Conservation (phyloP, 2,329 filamentous ascomycete species). For the Anthostomella pinea region DNA sequence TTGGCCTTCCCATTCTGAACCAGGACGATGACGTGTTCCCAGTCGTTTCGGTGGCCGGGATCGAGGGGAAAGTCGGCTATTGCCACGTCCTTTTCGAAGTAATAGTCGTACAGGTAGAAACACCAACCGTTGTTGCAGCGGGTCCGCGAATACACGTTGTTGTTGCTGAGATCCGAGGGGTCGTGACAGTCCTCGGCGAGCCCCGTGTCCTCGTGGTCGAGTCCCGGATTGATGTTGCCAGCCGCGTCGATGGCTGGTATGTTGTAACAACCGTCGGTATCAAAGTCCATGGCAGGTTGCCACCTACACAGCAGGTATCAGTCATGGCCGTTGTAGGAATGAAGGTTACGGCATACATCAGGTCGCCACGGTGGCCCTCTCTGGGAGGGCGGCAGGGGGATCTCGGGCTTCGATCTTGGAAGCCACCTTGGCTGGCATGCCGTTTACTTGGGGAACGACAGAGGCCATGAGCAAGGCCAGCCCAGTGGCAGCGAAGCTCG, state of each 20-base stretch:
- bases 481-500: conserved; percentile 20
- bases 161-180: conserved; percentile 33
- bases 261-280: conserved; percentile 39
- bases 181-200: conserved; percentile 32
- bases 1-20: conserved; percentile 23
- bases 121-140: conserved; percentile 46
- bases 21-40: conserved; percentile 34
- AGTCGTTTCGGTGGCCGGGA: conserved; percentile 38
- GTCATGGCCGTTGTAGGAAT: not conserved
- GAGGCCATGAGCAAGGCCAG: conserved; percentile 22
- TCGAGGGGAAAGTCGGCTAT: conserved; percentile 27
- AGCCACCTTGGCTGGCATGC: conserved; percentile 17
- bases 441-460: conserved; percentile 11
- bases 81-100: conserved; percentile 44
- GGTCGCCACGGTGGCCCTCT: conserved; percentile 27
- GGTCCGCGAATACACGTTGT: conserved; percentile 41
- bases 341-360: conserved; percentile 19
- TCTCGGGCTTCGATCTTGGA: conserved; percentile 22
- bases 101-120: conserved; percentile 43
- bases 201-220: conserved; percentile 28
- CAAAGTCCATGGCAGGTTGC: conserved; percentile 34
- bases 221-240: conserved; percentile 32
- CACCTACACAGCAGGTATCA: conserved; percentile 14
- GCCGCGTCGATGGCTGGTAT: conserved; percentile 36
- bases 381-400: conserved; percentile 24